phyloP scores from a whole-genome alignment of 2,329 filamentous ascomycete species.

The Fusarium temperatum region DNA sequence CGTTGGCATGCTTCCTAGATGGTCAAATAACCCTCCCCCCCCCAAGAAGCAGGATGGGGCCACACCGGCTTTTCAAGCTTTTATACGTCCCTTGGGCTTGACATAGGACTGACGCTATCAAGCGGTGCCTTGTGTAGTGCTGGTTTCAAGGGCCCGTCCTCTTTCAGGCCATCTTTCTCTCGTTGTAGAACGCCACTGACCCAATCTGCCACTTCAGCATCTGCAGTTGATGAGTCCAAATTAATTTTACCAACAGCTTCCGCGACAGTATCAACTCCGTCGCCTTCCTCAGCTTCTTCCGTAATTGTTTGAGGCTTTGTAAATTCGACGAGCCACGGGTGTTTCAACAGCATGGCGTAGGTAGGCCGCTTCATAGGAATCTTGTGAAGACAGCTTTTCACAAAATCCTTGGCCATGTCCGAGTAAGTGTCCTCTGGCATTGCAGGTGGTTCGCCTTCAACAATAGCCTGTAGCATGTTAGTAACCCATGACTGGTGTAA shows the following conservation, averaged over 20 bases:
- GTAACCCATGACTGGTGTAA: neutral
- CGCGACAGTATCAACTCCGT: conserved; percentile 55
- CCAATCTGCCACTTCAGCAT: conserved; percentile 88
- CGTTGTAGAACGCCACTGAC: conserved; percentile 74
- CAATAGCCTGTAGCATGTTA: conserved; percentile 77
- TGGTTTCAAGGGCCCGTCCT: conserved; percentile 69
- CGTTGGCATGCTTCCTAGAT: conserved; percentile 26
- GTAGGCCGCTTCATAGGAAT: conserved; percentile 91
- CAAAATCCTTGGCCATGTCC: conserved; percentile 83
- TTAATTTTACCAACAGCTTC: conserved; percentile 57
- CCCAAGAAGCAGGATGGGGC: neutral
- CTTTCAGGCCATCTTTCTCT: conserved; percentile 60
- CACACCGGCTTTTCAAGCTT: neutral
- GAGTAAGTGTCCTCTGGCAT: conserved; percentile 84
- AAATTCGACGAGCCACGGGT: conserved; percentile 84
- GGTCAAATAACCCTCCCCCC: neutral
- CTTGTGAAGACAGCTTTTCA: conserved; percentile 90
- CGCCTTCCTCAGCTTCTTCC: conserved; percentile 73
- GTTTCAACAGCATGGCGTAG: conserved; percentile 87
- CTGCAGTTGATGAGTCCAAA: conserved; percentile 59
- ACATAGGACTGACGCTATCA: conserved; percentile 71
- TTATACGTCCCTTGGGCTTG: conserved; percentile 49
- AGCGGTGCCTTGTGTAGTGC: conserved; percentile 89
- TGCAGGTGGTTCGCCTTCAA: conserved; percentile 93
- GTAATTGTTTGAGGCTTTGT: conserved; percentile 79